phyloP scores from a whole-genome alignment of 768 basidiomycete species.

The Serendipita sp. region DNA sequence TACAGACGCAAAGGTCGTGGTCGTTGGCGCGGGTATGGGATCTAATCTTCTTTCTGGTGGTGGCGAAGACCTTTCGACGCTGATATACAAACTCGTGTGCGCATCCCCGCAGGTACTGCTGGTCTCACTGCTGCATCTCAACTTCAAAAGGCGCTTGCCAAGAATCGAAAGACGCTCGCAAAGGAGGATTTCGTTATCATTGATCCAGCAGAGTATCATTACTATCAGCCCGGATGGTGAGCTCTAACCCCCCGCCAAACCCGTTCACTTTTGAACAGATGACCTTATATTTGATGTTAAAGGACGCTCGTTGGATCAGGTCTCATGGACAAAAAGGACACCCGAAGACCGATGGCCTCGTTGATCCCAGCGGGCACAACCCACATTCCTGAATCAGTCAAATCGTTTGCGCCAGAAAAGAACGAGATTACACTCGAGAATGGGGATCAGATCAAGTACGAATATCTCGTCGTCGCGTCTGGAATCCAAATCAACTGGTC shows the following conservation, averaged over 20 bases:
- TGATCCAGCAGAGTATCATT: conserved; percentile 66
- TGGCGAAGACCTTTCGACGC: not conserved
- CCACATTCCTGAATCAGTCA: conserved; percentile 53
- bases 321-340: conserved; percentile 39
- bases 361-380: conserved; percentile 62
- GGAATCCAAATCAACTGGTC: conserved; percentile 81
- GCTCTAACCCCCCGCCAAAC: conserved; percentile 9
- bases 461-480: conserved; percentile 73
- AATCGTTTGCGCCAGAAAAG: conserved; percentile 54
- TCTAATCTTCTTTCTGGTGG: not conserved
- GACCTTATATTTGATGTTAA: not conserved
- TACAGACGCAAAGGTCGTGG: conserved; percentile 42
- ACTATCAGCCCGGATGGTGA: conserved; percentile 93
- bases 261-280: not conserved
- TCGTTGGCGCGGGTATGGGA: conserved; percentile 69
- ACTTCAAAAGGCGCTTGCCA: conserved; percentile 63
- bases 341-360: conserved; percentile 42
- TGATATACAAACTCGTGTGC: conserved; percentile 5
- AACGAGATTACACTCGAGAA: conserved; percentile 59
- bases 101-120: conserved; percentile 41
- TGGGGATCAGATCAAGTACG: conserved; percentile 61
- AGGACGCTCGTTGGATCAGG: conserved; percentile 94
- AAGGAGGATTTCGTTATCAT: conserved; percentile 72
- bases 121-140: conserved; percentile 78
- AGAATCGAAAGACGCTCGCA: conserved; percentile 48